Base-by-base conservation (phyloP, 805 yeast genomes). In the Metschnikowia reukaufii region DNA sequence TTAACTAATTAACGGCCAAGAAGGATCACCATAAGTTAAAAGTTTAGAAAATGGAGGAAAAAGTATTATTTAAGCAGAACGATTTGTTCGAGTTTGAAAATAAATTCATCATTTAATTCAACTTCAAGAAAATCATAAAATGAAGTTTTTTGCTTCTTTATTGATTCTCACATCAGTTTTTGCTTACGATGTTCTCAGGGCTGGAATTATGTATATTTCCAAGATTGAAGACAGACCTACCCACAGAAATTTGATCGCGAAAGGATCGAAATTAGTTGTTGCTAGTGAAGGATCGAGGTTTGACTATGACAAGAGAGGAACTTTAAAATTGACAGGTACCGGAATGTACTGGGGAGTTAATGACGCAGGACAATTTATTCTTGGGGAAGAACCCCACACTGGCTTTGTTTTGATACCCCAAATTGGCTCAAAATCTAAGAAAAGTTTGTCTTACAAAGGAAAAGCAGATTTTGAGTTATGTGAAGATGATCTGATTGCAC, bases 161-260 rank as follows among this genome's bases (percentile, higher is more conserved):
- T 17, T 18, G 2, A 16, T 33, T 15, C 16, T 45, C 25, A 9
- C 39, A 7, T 17, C 30, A 25, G 41, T 37, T 3, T 20, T 25
- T 12, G 31, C 41, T 4, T 20, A 19, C 21, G 41, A 45, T 8
- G 29, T 35, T 17, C 34, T 39, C 31, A 27, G 43, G 9, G 43
- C 48, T 13, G 48, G 48, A 20, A 34, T 44, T 3, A 34, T 45
- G 48, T 39, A 35, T 33, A 29, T 40, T 30, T 39, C 48, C 8
- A 39, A 15, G 19, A 12, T 39, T 13, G 41, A 39, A 4, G 39
- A 15, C 5, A 29, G 7, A 6, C 41, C 41, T n/a, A 13, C 40
- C 6, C 32, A 23, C 19, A 20, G 30, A 12, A 45, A 20, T 21
- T 40, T 45, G 36, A 38, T 33, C 5, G 13, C n/a, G 8, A 32